Evolutionary conservation across 768 basidiomycete species (phyloP), one percentile per base, ranked within the genome.

Genomic region (Rhizopogon sp.): DNA sequence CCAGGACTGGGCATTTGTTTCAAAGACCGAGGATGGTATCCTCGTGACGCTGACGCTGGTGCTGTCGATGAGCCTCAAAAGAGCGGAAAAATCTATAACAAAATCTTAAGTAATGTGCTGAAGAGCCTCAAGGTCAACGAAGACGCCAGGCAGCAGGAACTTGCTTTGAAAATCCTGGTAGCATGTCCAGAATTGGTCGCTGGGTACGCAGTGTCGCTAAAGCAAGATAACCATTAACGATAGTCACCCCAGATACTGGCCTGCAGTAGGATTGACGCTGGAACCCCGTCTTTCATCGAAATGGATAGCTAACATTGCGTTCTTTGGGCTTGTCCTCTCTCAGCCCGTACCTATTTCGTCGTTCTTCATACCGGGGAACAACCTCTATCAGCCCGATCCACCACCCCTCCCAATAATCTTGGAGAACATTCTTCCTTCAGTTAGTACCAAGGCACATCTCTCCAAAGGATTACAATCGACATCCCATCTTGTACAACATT

Each of bases 261-360:
- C 83, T 13, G 76, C 76, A 1, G 83, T 80, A 4, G 78, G 79
- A 2, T 70, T 92, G 35, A 88, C 90, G 0, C 76, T 95, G 5
- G 93, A 96, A 62, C 92, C 93, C 0, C 84, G 93, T 3, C 79
- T 94, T 5, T 90, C 90, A 0, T 89, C 89, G 0, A 88, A 87
- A 64, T 98, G 96, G 94, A 85, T 98, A 33, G 82, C 88, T 0
- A 96, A 93, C 55, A 85, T 97, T 59, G 76, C 90, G 5, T 88
- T 94, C 64, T 82, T 91, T 40, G 90, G 87, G 2, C 77, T 78
- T 7, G 79, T 98, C 52, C 77, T 97, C 50, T 87, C 89, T 0
- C 78, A 93, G 0, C 83, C 90, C 0, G 72, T 93, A 2, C 92
- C 94, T 0, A 60, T 73, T 0, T 61, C 73, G 0, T 80, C 81